Evolutionary conservation across 202 grass and related monocot genomes (phyloP), one percentile per base, ranked within the genome.

Genomic region (Bolboschoenoplectus hybrid): DNA sequence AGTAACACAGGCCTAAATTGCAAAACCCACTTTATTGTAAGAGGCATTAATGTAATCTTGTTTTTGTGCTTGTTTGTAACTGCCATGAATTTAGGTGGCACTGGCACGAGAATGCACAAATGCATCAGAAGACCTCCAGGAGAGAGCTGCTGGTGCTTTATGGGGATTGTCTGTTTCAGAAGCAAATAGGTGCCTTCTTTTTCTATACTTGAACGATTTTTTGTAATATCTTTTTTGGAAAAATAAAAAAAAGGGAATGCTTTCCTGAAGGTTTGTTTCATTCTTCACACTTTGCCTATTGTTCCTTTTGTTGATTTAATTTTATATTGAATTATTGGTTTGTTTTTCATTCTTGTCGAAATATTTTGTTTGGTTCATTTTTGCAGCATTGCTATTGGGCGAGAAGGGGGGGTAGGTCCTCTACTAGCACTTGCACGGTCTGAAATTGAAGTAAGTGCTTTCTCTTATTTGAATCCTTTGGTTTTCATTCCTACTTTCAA

Each of bases 121-220:
- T 92, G 93, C 92, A 89, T 99, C 97, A 26, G 90, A 97, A 91
- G 97, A 93, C 12, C 93, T 99, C 85, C 97, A 99, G 81, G 93
- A 99, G 92, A 97, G 97, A 89, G 93, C 93, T 77, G 97, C 97
- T 85, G 97, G 97, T 4, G 97, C 97, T 79, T 88, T 99, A 49
- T 99, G 97, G 97, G 97, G 97, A 67, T 84, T 99, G 86, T 99
- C 93, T 80, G 91, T 99, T 85, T 99, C 97, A 85, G 97, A 99
- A 92, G 85, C 92, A 84, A 99, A 94, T 93, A 99, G 97, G 97
- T 98, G 91, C 77, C 84, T 86, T 84, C n/a, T 81, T 85, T 58
- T 88, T 81, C 43, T 67, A 36, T 60, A 80, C 51, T 57, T 41
- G 5, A 55, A 80, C 3, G 8, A n/a, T 41, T 56, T 57, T 41